Conservation (phyloP, 164 flowering plant genomes). For the Vitis rotundifolia region DNA sequence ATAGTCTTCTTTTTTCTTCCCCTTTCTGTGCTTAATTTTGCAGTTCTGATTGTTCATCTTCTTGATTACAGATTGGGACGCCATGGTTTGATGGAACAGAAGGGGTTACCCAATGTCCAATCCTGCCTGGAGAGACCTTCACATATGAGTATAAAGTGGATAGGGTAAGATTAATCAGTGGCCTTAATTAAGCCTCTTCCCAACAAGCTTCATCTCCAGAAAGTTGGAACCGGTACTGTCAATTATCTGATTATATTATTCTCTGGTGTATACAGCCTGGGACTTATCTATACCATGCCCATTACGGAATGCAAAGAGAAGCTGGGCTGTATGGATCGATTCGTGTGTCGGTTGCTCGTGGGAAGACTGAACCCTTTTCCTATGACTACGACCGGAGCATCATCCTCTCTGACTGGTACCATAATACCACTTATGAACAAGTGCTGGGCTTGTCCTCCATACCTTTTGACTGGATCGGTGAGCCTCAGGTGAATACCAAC, state of each 20-base stretch:
- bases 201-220: too few species aligned
- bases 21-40: background rate
- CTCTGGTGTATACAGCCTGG: constrained; percentile 61
- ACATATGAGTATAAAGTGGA: constrained; percentile 75
- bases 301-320: constrained; percentile 90
- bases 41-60: too few species aligned
- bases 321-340: constrained; percentile 79
- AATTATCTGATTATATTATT: background rate
- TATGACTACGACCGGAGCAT: constrained; percentile 75
- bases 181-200: background rate
- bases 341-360: constrained; percentile 55
- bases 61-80: constrained; percentile 56
- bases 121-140: constrained; percentile 73
- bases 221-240: too few species aligned
- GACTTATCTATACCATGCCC: constrained; percentile 85
- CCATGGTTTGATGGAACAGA: constrained; percentile 96
- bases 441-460: constrained; percentile 66
- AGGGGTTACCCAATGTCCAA: constrained; percentile 88
- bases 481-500: constrained; percentile 64
- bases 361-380: constrained; percentile 62
- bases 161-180: constrained; percentile 46
- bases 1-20: background rate
- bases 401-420: constrained; percentile 89
- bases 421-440: constrained; percentile 66
- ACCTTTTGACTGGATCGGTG: constrained; percentile 79